These are phyloP conservation scores for Pterocarpus macrocarpus DNA, from an alignment of 306 rosid species.

Conservation along the genomic window DNA sequence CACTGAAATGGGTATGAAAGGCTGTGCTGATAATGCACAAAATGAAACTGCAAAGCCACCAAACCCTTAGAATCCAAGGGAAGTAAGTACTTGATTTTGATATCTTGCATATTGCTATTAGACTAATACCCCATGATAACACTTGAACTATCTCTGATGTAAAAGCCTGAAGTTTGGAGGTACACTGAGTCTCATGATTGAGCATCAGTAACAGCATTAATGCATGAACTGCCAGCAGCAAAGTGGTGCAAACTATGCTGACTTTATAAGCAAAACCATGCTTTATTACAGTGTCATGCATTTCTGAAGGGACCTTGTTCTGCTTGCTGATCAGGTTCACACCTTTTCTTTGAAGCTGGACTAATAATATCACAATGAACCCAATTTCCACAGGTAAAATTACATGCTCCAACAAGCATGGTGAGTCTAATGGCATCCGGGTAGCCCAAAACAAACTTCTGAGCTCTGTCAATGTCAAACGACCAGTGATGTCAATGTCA, in stretches of 20 bases:
- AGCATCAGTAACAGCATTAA: constrained; percentile 51
- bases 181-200: constrained; percentile 66
- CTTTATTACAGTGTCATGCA: constrained; percentile 41
- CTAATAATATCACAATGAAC: constrained; percentile 53
- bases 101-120: constrained; percentile 51
- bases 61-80: constrained; percentile 81
- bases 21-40: constrained; percentile 52
- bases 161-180: constrained; percentile 45
- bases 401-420: constrained; percentile 79
- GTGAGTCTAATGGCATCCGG: constrained; percentile 65
- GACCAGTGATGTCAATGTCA: constrained; percentile 9
- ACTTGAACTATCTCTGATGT: constrained; percentile 70
- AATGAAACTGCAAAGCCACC: constrained; percentile 84
- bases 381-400: constrained; percentile 64
- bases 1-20: constrained; percentile 53
- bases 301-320: constrained; percentile 48
- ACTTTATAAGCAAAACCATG: constrained; percentile 59
- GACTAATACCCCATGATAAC: constrained; percentile 62
- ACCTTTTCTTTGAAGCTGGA: constrained; percentile 48
- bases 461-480: constrained; percentile 54
- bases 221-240: constrained; percentile 58
- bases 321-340: constrained; percentile 42
- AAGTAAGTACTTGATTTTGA: constrained; percentile 53
- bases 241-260: constrained; percentile 61
- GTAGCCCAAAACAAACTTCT: constrained; percentile 42